phyloP scores from a whole-genome alignment of 495 filamentous ascomycete genomes.

The Filosporella fistucella region DNA sequence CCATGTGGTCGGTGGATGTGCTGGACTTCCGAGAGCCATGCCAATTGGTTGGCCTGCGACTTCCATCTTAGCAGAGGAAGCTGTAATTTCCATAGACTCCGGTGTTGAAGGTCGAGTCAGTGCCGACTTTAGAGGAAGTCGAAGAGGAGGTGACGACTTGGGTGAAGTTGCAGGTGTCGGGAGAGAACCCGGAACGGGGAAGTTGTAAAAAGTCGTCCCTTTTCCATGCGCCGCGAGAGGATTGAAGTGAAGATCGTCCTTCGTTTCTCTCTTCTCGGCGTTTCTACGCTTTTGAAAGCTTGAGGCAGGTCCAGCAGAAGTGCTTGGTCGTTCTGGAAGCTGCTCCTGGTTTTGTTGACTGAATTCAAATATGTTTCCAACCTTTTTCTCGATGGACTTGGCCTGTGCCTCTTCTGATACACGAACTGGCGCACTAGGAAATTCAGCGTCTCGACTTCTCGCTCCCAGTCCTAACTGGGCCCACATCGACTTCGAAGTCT shows the following conservation, averaged over 20 bases:
- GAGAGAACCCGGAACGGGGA: constrained; percentile 28
- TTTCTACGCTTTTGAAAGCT: constrained; percentile 12
- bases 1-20: constrained; percentile 21
- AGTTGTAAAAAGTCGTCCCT: constrained; percentile 27
- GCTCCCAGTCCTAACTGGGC: constrained; percentile 11
- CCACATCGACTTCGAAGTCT: constrained; percentile 8
- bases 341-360: constrained; percentile 8
- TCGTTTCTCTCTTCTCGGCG: constrained; percentile 33
- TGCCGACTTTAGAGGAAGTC: constrained; percentile 19
- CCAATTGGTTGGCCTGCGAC: constrained; percentile 34
- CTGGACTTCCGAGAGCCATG: constrained; percentile 56
- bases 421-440: constrained; percentile 22
- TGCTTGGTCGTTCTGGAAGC: constrained; percentile 20
- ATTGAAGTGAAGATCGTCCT: constrained; percentile 44
- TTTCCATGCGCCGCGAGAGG: constrained; percentile 17
- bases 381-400: constrained; percentile 7
- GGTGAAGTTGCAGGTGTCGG: constrained; percentile 41
- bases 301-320: constrained; percentile 18
- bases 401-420: constrained; percentile 25
- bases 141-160: constrained; percentile 14
- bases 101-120: constrained; percentile 30
- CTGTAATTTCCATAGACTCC: constrained; percentile 31
- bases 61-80: constrained; percentile 8
- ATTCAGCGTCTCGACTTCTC: constrained; percentile 20
- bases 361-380: constrained; percentile 6